These are phyloP conservation scores for Cordyceps militaris DNA, from an alignment of 2,329 filamentous ascomycete species.

Conservation along the genomic window DNA sequence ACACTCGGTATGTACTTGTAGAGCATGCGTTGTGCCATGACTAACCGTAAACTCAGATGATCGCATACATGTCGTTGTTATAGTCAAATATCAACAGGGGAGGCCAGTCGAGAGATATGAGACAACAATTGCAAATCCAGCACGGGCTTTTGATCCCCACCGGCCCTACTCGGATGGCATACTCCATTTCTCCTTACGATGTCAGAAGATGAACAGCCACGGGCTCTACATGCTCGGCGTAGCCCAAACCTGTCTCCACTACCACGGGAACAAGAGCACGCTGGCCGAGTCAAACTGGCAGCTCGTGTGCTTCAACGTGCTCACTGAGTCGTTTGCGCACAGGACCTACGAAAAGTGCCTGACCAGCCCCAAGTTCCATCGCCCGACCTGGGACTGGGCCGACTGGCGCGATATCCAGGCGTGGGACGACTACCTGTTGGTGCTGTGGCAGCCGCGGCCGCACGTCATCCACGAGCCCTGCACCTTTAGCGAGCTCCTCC, in stretches of 20 bases:
- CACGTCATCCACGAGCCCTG: conserved; percentile 14
- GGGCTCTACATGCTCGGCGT: conserved; percentile 10
- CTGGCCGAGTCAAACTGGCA: conserved; percentile 1
- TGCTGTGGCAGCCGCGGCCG: conserved; percentile 12
- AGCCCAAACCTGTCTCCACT: conserved; percentile 2
- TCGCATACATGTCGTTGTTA: conserved; percentile 5
- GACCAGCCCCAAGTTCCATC: conserved; percentile 7
- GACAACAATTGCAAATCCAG: conserved; percentile 2
- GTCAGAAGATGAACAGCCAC: conserved; percentile 9
- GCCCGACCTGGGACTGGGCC: conserved; percentile 13
- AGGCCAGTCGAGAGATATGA: conserved; percentile 2
- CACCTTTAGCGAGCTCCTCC: conserved; percentile 8
- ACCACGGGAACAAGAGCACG: neutral
- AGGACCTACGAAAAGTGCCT: conserved; percentile 5
- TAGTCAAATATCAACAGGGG: conserved; percentile 6
- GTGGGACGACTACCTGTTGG: conserved; percentile 13
- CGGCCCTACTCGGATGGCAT: conserved; percentile 1
- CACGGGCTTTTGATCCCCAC: neutral
- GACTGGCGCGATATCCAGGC: conserved; percentile 12
- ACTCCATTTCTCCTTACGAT: conserved; percentile 11
- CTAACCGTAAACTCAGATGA: neutral
- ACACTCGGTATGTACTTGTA: neutral
- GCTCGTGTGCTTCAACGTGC: conserved; percentile 11
- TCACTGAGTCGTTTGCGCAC: conserved; percentile 6
- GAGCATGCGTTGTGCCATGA: neutral